Conservation (phyloP, 2,329 filamentous ascomycete genomes). For the Rhytidhysteron rufulum region DNA sequence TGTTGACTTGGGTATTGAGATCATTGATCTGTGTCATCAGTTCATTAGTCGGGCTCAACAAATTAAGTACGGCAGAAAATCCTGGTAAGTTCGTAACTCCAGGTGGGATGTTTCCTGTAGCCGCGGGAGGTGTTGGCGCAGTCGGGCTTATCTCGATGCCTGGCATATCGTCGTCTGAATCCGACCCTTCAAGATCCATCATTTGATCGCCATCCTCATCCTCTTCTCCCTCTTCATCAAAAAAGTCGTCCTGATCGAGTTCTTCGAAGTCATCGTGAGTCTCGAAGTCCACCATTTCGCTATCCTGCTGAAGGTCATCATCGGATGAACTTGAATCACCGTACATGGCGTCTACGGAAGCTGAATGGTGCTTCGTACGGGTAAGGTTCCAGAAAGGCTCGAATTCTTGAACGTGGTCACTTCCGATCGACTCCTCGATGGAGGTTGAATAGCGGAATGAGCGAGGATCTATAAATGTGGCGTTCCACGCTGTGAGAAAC, state of each 20-base stretch:
- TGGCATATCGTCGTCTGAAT: too few relatives aligned
- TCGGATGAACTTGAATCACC: background rate
- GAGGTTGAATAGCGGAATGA: background rate
- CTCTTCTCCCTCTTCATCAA: background rate
- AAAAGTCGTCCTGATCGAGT: background rate
- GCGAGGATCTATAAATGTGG: background rate
- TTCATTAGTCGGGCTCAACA: background rate
- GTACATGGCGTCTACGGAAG: background rate
- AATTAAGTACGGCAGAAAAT: background rate
- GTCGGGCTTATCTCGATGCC: background rate
- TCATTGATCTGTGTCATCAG: background rate
- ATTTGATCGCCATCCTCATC: background rate
- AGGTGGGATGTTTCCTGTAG: background rate
- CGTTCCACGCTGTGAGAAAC: constrained; percentile 1
- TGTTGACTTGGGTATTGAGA: background rate
- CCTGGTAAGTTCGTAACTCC: background rate
- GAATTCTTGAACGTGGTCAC: background rate
- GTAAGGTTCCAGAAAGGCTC: constrained; percentile 2
- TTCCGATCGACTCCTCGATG: background rate
- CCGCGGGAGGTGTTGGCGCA: background rate
- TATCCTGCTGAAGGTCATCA: background rate
- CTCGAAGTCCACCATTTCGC: background rate
- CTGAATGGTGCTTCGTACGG: background rate
- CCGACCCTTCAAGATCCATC: background rate
- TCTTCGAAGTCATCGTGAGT: background rate